A percentile compares a stretch with the other conserved stretches of the same genome.
Evolutionary conservation across 176 grass and related monocot species (phyloP).

Genomic region (Eleusine coracana): DNA sequence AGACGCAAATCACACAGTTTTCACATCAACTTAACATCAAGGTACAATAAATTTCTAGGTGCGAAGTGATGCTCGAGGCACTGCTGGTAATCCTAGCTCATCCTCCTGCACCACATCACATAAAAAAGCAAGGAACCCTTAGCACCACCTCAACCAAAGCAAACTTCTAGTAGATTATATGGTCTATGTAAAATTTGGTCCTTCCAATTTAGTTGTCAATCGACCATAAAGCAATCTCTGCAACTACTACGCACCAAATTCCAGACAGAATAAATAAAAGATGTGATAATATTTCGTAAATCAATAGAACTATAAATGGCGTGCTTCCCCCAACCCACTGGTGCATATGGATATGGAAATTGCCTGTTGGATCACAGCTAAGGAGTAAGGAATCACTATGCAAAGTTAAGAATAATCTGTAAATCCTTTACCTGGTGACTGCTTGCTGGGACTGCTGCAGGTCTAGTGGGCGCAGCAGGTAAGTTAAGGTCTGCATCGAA

Average conservation of each 20-base stretch:
- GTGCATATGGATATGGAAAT: not conserved
- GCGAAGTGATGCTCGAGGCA: slow-evolving; percentile 75
- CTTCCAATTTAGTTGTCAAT: not conserved
- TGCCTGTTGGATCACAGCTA: not conserved
- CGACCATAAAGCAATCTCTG: not conserved
- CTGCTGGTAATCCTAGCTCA: slow-evolving; percentile 74
- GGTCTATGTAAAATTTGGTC: not conserved
- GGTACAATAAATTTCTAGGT: slow-evolving; percentile 45
- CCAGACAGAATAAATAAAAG: not conserved
- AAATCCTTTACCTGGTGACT: slow-evolving; percentile 46
- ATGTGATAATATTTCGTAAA: not conserved
- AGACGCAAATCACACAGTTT: slow-evolving; percentile 21
- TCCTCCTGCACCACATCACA: slow-evolving; percentile 64
- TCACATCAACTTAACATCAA: slow-evolving; percentile 27
- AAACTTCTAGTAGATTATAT: not conserved
- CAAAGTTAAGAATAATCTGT: not conserved
- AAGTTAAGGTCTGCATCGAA: slow-evolving; percentile 69
- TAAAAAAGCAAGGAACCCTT: slow-evolving; percentile 10
- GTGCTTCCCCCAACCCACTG: not conserved
- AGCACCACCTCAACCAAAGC: slow-evolving; percentile 2
- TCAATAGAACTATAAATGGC: not conserved
- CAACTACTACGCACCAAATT: not conserved
- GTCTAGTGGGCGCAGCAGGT: slow-evolving; percentile 67
- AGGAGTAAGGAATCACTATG: not conserved
- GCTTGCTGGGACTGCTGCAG: slow-evolving; percentile 49